Evolutionary conservation across 176 grass and related monocot species (phyloP).

Genomic region (Oryza meridionalis): DNA sequence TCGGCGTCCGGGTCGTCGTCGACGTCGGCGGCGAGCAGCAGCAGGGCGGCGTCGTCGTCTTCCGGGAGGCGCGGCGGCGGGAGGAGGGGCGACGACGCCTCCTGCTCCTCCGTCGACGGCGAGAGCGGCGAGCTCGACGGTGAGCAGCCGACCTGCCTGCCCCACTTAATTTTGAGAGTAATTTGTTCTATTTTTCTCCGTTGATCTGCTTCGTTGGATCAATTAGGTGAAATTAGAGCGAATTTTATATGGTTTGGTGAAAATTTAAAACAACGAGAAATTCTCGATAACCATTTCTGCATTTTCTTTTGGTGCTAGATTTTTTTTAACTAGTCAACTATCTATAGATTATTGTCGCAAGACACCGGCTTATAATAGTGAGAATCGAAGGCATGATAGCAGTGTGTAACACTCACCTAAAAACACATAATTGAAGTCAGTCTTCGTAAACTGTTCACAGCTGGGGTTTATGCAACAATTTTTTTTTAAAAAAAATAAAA

Average conservation of each 20-base stretch:
- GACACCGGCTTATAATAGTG: background rate
- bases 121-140: constrained; percentile 54
- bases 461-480: background rate
- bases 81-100: background rate
- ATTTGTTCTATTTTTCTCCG: background rate
- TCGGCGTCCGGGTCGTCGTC: constrained; percentile 44
- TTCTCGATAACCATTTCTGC: background rate
- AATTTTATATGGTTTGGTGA: background rate
- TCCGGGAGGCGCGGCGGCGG: constrained; percentile 21
- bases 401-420: background rate
- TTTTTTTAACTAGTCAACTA: background rate
- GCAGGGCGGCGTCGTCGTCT: constrained; percentile 31
- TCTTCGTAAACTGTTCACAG: background rate
- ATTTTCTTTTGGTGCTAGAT: background rate
- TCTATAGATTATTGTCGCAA: background rate
- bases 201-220: background rate
- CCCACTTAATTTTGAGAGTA: background rate
- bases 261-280: background rate
- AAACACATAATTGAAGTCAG: background rate
- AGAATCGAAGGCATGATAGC: background rate
- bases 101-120: constrained; percentile 27
- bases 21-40: constrained; percentile 38
- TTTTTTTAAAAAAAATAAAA: background rate
- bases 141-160: background rate
- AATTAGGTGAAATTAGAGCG: background rate